Percentiles rank a stretch among this genome's conserved stretches.
Evolutionary conservation across 108 stramenopile genomes (phyloP).

Genomic region (Nitzschia sp.): DNA sequence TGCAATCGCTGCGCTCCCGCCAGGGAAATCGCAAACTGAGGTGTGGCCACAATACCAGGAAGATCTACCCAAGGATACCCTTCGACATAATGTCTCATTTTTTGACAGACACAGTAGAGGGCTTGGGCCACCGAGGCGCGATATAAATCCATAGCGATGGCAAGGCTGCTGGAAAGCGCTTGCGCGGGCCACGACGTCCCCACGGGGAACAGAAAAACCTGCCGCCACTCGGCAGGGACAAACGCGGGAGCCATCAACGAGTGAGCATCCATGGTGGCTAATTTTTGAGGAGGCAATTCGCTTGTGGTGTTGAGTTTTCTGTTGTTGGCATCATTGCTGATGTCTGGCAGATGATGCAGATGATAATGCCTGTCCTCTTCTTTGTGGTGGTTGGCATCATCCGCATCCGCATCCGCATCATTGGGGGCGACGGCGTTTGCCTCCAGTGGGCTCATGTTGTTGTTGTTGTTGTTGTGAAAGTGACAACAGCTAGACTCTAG

Average conservation of each 20-base stretch:
- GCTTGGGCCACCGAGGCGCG: neutral
- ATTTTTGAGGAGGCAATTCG: neutral
- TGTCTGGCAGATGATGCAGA: too few species aligned
- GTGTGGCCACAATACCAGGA: neutral
- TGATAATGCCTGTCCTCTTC: too few species aligned
- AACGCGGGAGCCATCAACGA: conserved; percentile 12
- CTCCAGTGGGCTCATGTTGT: too few species aligned
- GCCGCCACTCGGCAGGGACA: conserved; percentile 6
- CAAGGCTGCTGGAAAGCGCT: neutral
- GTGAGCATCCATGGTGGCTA: neutral
- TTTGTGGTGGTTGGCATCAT: too few species aligned
- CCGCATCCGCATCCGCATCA: too few species aligned
- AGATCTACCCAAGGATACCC: neutral
- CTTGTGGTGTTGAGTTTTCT: neutral
- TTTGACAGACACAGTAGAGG: neutral
- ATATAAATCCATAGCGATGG: neutral
- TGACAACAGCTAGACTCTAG: too few species aligned
- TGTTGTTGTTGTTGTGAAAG: too few species aligned
- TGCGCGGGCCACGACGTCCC: neutral
- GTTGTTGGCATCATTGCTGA: neutral
- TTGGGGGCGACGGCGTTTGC: too few species aligned
- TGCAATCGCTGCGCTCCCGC: neutral
- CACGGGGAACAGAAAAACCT: neutral
- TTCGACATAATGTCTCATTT: neutral
- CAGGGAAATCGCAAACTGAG: neutral